Conservation (phyloP, 495 filamentous ascomycete genomes). For the Xanthoparmelia taractica region DNA sequence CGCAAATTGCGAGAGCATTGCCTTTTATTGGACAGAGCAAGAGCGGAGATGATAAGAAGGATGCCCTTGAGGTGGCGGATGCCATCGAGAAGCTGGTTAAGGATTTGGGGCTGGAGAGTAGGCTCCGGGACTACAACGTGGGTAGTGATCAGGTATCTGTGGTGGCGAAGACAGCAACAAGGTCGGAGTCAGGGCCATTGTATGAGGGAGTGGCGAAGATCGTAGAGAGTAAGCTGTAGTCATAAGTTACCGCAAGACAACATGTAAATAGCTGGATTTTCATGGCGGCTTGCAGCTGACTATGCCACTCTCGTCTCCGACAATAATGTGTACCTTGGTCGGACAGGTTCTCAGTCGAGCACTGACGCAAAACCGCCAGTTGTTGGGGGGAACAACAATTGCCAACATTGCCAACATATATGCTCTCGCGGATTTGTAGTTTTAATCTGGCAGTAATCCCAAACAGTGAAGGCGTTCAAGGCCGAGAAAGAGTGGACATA, state of each 20-base stretch:
- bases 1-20: constrained; percentile 36
- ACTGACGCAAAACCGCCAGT: too few relatives aligned
- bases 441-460: too few relatives aligned
- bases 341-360: neutral
- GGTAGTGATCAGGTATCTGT: constrained; percentile 21
- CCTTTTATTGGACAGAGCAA: constrained; percentile 31
- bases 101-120: constrained; percentile 30
- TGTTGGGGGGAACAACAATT: too few relatives aligned
- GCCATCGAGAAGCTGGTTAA: constrained; percentile 30
- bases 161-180: constrained; percentile 15
- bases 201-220: constrained; percentile 1
- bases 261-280: neutral
- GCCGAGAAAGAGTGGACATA: too few relatives aligned
- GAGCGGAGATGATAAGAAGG: constrained; percentile 32
- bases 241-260: neutral
- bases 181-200: neutral
- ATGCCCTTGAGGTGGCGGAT: constrained; percentile 21
- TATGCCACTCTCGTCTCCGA: neutral
- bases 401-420: too few relatives aligned
- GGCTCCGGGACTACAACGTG: constrained; percentile 18
- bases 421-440: too few relatives aligned
- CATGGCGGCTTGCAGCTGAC: too few relatives aligned
- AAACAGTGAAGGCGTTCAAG: too few relatives aligned
- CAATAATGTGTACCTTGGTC: neutral
- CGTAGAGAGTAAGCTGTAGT: neutral